A percentile compares a stretch with the other conserved stretches of the same genome.
phyloP scores from a whole-genome alignment of 2,329 filamentous ascomycete genomes.

The Xylariomycetidae sp. region DNA sequence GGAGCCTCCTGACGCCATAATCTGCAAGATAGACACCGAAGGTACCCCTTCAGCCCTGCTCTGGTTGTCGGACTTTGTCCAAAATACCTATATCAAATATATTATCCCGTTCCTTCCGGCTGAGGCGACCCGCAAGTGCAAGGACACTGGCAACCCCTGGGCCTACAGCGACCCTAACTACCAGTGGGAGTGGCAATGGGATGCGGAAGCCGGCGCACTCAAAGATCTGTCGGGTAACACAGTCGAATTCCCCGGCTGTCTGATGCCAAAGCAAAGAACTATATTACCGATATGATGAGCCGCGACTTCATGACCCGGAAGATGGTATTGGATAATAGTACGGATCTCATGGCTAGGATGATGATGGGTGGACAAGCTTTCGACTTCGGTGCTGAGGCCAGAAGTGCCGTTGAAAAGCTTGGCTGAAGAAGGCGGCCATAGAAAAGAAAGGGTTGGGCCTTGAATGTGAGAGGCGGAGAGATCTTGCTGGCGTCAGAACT shows the following conservation, averaged over 20 bases:
- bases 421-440: too few relatives aligned
- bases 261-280: constrained; percentile 2
- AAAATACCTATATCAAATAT: constrained; percentile 23
- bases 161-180: constrained; percentile 21
- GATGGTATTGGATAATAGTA: constrained; percentile 22
- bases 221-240: constrained; percentile 13
- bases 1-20: constrained; percentile 18
- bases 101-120: constrained; percentile 23
- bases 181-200: constrained; percentile 25
- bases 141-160: constrained; percentile 25
- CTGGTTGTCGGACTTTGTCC: constrained; percentile 24
- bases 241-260: constrained; percentile 18
- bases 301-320: constrained; percentile 22
- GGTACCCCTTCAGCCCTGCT: constrained; percentile 17
- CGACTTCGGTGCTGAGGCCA: too few relatives aligned
- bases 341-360: constrained; percentile 18
- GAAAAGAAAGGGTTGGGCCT: too few relatives aligned
- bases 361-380: constrained; percentile 19
- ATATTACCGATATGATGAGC: constrained; percentile 12
- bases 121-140: constrained; percentile 24
- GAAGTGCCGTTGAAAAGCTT: too few relatives aligned
- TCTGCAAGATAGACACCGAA: constrained; percentile 15
- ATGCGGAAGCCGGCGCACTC: constrained; percentile 14
- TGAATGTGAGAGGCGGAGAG: too few relatives aligned
- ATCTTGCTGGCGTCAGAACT: too few relatives aligned